Percentiles rank a stretch among this genome's conserved stretches.
Conservation (phyloP, 192 early-diverging fungal genomes). For the Lunasporangiospora selenospora region DNA sequence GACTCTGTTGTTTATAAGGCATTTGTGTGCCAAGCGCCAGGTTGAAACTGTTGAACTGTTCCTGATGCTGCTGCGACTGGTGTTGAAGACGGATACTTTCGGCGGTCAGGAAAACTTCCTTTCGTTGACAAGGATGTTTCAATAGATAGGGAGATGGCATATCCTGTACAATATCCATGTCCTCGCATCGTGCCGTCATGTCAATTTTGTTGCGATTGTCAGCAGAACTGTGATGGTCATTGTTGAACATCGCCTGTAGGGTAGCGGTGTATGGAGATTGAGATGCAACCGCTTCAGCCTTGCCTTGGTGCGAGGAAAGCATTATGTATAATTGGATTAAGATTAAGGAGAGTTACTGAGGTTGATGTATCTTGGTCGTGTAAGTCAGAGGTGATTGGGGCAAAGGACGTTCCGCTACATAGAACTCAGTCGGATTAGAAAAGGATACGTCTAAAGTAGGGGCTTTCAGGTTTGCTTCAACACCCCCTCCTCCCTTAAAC, state of each 20-base stretch:
- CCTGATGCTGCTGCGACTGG: conserved; percentile 3
- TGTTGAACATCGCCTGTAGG: conserved; percentile 11
- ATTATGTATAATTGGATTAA: not conserved
- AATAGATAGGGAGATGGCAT: not conserved
- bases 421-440: not conserved
- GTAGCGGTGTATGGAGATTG: conserved; percentile 2
- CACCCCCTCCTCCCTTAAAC: conserved; percentile 9
- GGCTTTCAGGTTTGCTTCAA: conserved; percentile 1
- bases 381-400: not conserved
- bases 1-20: not conserved
- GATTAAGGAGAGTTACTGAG: not conserved
- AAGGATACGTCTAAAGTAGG: not conserved
- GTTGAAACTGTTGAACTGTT: not conserved
- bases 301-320: conserved; percentile 43
- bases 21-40: not conserved
- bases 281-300: not conserved
- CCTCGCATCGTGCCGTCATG: not conserved
- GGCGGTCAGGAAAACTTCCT: not conserved
- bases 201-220: conserved; percentile 9
- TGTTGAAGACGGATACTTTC: not conserved
- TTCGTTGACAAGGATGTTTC: not conserved
- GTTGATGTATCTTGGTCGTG: not conserved
- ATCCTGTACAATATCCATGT: no score
- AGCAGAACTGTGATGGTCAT: not conserved
- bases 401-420: not conserved